Conservation (phyloP, 2,329 filamentous ascomycete species). For the Coleophoma crateriformis region DNA sequence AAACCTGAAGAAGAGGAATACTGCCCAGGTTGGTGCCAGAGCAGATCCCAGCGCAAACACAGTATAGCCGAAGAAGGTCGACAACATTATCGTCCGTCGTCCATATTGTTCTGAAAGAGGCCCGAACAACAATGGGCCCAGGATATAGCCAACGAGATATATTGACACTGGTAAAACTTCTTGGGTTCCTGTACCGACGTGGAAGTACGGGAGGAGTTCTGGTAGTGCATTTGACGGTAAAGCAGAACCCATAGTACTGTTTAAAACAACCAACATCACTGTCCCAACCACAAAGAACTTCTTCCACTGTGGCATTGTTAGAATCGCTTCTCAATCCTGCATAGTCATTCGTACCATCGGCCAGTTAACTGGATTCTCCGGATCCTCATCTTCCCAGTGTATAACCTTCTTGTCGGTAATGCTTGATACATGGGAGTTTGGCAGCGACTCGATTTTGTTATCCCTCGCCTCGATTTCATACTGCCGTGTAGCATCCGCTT, state of each 20-base stretch:
- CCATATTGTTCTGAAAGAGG: constrained; percentile 63
- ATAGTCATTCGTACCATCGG: constrained; percentile 12
- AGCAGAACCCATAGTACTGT: constrained; percentile 61
- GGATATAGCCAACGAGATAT: constrained; percentile 58
- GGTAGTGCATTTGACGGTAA: constrained; percentile 59
- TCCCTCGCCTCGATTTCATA: constrained; percentile 37
- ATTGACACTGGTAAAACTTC: constrained; percentile 54
- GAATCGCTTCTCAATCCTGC: no score
- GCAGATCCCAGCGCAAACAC: constrained; percentile 61
- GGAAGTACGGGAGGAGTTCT: constrained; percentile 51
- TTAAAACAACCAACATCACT: constrained; percentile 55
- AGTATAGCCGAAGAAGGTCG: constrained; percentile 63
- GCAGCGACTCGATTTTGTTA: constrained; percentile 21
- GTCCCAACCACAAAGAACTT: constrained; percentile 50
- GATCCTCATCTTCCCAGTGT: constrained; percentile 20
- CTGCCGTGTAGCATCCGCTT: constrained; percentile 34
- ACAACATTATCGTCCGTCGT: constrained; percentile 51
- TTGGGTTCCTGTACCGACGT: constrained; percentile 36
- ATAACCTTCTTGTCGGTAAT: constrained; percentile 16
- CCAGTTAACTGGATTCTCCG: constrained; percentile 26
- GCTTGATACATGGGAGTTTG: constrained; percentile 17
- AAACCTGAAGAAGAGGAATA: constrained; percentile 58
- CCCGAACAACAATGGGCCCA: constrained; percentile 52
- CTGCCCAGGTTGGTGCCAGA: constrained; percentile 54
- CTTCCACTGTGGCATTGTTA: constrained; percentile 31